Evolutionary conservation across 2,329 filamentous ascomycete species (phyloP).

Genomic region (Orbilia blumenaviensis): DNA sequence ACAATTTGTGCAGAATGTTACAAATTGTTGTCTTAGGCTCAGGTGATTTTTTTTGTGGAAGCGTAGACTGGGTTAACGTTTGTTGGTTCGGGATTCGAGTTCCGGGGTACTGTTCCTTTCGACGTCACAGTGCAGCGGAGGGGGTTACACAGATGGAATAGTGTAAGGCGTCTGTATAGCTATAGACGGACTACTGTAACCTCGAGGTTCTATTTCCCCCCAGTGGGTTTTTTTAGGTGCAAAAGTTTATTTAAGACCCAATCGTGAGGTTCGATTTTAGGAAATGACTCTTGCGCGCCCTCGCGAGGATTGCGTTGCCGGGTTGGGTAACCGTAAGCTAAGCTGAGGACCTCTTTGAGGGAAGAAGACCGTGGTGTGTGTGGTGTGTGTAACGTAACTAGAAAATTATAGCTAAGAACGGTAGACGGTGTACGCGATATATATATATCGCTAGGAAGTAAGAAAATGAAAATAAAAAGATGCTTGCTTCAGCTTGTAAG

Average conservation of each 20-base stretch:
- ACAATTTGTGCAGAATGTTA: not conserved
- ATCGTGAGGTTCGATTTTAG: not conserved
- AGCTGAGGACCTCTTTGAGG: no score
- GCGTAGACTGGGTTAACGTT: not conserved
- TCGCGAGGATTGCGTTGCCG: conserved; percentile 40
- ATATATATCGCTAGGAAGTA: no score
- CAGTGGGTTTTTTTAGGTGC: not conserved
- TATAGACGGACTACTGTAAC: conserved; percentile 11
- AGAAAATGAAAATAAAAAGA: not conserved
- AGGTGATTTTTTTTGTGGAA: not conserved
- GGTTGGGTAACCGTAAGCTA: conserved; percentile 11
- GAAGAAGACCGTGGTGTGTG: not conserved
- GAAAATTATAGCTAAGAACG: not conserved
- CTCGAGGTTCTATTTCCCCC: no score
- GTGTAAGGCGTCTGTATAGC: conserved; percentile 4
- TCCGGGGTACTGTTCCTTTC: not conserved
- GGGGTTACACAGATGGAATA: not conserved
- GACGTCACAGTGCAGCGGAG: conserved; percentile 10
- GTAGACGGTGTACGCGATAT: no score
- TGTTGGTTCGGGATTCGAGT: not conserved
- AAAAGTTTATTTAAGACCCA: not conserved
- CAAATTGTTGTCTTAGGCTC: conserved; percentile 7
- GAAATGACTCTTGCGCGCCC: not conserved
- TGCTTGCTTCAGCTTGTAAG: not conserved
- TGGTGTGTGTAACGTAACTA: conserved; percentile 4